Conservation (phyloP, 2,329 filamentous ascomycete species). For the Venturia asperata region DNA sequence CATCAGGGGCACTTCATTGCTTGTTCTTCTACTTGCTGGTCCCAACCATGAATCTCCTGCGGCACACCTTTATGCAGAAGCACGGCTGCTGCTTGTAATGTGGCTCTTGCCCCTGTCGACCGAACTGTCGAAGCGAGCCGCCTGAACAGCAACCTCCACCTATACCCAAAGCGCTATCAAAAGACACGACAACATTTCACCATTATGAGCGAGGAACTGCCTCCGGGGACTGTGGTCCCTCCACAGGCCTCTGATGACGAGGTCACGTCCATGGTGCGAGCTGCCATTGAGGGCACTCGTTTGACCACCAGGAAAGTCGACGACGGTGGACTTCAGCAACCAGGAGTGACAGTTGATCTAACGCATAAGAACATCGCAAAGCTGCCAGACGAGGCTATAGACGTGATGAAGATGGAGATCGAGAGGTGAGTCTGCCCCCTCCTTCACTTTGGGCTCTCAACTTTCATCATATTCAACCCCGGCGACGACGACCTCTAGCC, state of each 20-base stretch:
- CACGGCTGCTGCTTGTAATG: neutral
- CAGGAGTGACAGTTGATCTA: constrained; percentile 70
- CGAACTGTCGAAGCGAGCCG: neutral
- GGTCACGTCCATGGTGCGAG: constrained; percentile 57
- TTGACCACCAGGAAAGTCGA: constrained; percentile 49
- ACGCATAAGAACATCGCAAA: constrained; percentile 67
- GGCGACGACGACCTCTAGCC: neutral
- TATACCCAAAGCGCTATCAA: neutral
- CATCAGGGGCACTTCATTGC: neutral
- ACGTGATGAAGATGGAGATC: constrained; percentile 66
- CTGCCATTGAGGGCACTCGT: constrained; percentile 60
- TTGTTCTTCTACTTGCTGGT: neutral
- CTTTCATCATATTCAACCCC: neutral
- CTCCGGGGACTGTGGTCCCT: constrained; percentile 3
- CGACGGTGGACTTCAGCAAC: constrained; percentile 53
- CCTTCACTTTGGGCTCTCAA: neutral
- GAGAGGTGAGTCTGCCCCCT: constrained; percentile 49
- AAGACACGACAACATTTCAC: constrained; percentile 2
- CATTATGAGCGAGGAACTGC: constrained; percentile 17
- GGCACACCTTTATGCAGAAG: neutral
- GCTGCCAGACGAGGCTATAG: constrained; percentile 65
- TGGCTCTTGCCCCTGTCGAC: constrained; percentile 10
- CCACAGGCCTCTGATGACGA: constrained; percentile 45
- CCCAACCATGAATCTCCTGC: neutral
- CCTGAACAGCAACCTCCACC: neutral